These are phyloP conservation scores for Ricinus communis DNA, from an alignment of 345 rosid species.

Conservation along the genomic window DNA sequence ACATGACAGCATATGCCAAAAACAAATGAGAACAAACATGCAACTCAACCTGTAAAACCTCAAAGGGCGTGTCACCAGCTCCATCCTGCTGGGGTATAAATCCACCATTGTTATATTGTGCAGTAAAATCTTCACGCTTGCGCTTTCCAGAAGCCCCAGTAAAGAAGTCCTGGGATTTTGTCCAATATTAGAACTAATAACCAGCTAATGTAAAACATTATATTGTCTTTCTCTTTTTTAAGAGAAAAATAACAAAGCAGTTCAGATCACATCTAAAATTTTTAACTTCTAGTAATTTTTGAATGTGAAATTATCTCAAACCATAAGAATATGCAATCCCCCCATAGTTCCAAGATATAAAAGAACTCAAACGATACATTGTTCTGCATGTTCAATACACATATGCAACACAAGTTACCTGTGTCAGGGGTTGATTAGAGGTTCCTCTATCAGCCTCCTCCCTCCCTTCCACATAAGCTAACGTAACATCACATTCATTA, in stretches of 20 bases:
- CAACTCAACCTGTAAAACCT: conserved; percentile 44
- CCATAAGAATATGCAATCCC: neutral
- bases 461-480: conserved; percentile 95
- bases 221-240: conserved; percentile 8
- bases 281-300: too few species aligned
- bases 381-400: conserved; percentile 11
- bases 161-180: conserved; percentile 78
- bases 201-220: conserved; percentile 18
- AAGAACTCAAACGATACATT: too few species aligned
- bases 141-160: conserved; percentile 75
- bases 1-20: neutral
- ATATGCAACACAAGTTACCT: conserved; percentile 50
- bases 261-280: too few species aligned
- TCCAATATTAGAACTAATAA: conserved; percentile 29
- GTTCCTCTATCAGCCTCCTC: conserved; percentile 80
- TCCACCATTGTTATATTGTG: conserved; percentile 75
- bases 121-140: conserved; percentile 80
- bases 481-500: conserved; percentile 18
- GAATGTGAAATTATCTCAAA: conserved; percentile 14
- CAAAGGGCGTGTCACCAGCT: conserved; percentile 57
- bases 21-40: neutral
- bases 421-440: conserved; percentile 69
- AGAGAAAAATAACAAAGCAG: conserved; percentile 11
- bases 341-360: too few species aligned
- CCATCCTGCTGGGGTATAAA: conserved; percentile 98